Base-by-base conservation (phyloP, 169 alveolate species). In the Cystoisospora suis region DNA sequence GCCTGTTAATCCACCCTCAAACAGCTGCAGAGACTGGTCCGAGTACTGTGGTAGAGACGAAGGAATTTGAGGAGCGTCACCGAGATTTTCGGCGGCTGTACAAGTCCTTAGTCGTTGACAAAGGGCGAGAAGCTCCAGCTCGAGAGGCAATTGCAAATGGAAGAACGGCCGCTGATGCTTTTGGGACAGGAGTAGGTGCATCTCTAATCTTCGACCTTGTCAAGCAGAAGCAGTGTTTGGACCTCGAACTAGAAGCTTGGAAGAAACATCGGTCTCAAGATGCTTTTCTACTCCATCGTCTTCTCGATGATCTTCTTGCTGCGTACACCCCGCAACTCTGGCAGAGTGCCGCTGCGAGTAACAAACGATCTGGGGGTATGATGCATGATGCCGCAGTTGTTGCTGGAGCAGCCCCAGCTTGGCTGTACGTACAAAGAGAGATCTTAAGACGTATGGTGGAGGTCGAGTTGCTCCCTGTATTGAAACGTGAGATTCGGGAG, bases 401-500 rank as follows among this genome's bases (percentile, higher is more conserved):
- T 23, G 3, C 87, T 20, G 40, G 49, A 40, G 87, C 87, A n/a
- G 38, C 40, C 3, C 45, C 87, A 70, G 75, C 81, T 38, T 93
- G 92, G 85, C 92, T 93, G 32, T 72, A 88, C 90, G 61, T 93
- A 23, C 95, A 91, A 75, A 87, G 91, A 72, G 85, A 88, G 89
- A 93, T 93, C 6, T 42, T 93, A 80, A 72, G 81, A 70, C 90
- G 93, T 32, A 75, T 93, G 86, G 85, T 93, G 47, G 89, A 90
- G 59, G 92, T 58, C 0, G 95, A 93, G 59, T 72, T 93, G 45
- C 58, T 93, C 40, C 95, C 95, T 34, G 38, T 88, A 15, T 90
- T 93, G 87, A 87, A 89, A 70, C 91, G 87, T 79, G 93, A 93
- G 38, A 27, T 91, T 32, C 90, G 93, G 59, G 89, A 88, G 44